Percentiles rank a stretch among this genome's conserved stretches.
Conservation (phyloP, 1,284 basidiomycete genomes). For the Marasmius fiardii region DNA sequence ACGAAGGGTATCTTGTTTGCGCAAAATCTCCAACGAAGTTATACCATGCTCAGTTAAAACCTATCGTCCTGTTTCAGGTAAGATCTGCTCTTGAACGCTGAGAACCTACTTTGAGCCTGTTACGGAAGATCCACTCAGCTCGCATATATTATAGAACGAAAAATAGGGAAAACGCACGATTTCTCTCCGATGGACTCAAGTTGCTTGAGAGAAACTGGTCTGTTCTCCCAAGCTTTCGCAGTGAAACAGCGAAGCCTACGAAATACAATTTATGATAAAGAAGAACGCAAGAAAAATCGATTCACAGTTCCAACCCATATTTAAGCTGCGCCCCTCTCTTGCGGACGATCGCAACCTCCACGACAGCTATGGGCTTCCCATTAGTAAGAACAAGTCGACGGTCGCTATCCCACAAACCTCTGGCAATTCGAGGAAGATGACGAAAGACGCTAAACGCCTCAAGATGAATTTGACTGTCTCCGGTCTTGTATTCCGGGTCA, state of each 20-base stretch:
- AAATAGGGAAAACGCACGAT: conserved; percentile 55
- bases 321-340: conserved; percentile 62
- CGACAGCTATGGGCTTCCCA: conserved; percentile 43
- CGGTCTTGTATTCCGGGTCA: conserved; percentile 58
- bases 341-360: conserved; percentile 67
- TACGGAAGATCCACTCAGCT: not conserved
- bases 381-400: no score
- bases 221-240: conserved; percentile 84
- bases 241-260: conserved; percentile 68
- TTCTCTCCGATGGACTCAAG: conserved; percentile 83
- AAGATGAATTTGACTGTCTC: conserved; percentile 67
- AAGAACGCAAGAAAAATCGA: conserved; percentile 7
- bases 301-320: conserved; percentile 68
- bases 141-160: conserved; percentile 33
- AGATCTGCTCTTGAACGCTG: conserved; percentile 32
- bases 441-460: conserved; percentile 67
- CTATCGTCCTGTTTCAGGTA: conserved; percentile 30
- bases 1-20: conserved; percentile 50
- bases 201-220: conserved; percentile 75
- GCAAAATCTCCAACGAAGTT: conserved; percentile 53
- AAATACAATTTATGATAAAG: conserved; percentile 6
- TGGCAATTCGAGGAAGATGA: conserved; percentile 63
- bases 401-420: conserved; percentile 42
- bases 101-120: not conserved
- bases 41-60: conserved; percentile 73